These are phyloP conservation scores for Peniophora sp. DNA, from an alignment of 1,284 basidiomycete species.

Conservation along the genomic window DNA sequence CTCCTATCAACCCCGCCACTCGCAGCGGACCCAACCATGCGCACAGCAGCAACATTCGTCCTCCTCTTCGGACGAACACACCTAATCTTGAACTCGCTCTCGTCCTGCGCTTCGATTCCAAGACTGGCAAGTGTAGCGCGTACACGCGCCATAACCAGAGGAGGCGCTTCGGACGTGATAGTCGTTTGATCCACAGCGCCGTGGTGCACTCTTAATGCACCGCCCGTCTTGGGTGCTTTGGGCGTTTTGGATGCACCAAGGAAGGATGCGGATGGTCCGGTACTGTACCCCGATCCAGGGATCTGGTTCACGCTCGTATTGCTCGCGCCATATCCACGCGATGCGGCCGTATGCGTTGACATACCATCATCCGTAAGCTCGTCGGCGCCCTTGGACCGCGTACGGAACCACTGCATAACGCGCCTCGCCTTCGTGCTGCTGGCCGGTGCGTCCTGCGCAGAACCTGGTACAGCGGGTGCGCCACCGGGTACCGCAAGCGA, in stretches of 20 bases:
- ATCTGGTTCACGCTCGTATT: conserved; percentile 9
- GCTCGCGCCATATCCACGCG: conserved; percentile 7
- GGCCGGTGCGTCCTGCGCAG: conserved; percentile 39
- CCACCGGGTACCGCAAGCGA: conserved; percentile 8
- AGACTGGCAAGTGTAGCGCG: conserved; percentile 75
- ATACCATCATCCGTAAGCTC: conserved; percentile 24
- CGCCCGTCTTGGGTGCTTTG: conserved; percentile 29
- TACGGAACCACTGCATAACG: conserved; percentile 79
- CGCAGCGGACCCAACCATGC: conserved; percentile 69
- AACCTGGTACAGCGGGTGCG: neutral
- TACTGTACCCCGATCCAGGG: conserved; percentile 1
- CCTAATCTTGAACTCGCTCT: conserved; percentile 84
- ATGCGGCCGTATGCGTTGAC: conserved; percentile 5
- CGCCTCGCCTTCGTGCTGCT: conserved; percentile 68
- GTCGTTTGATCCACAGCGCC: conserved; percentile 92
- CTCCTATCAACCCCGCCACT: conserved; percentile 50
- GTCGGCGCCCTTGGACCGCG: conserved; percentile 48
- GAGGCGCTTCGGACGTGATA: conserved; percentile 79
- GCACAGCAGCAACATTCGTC: conserved; percentile 58
- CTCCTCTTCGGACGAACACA: conserved; percentile 71
- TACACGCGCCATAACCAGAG: conserved; percentile 84
- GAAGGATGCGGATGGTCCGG: conserved; percentile 17
- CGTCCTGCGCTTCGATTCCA: conserved; percentile 85
- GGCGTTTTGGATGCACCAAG: conserved; percentile 30
- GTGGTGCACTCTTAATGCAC: conserved; percentile 76